Base-by-base conservation (phyloP, 2,329 filamentous ascomycete genomes). In the Claviceps capensis region DNA sequence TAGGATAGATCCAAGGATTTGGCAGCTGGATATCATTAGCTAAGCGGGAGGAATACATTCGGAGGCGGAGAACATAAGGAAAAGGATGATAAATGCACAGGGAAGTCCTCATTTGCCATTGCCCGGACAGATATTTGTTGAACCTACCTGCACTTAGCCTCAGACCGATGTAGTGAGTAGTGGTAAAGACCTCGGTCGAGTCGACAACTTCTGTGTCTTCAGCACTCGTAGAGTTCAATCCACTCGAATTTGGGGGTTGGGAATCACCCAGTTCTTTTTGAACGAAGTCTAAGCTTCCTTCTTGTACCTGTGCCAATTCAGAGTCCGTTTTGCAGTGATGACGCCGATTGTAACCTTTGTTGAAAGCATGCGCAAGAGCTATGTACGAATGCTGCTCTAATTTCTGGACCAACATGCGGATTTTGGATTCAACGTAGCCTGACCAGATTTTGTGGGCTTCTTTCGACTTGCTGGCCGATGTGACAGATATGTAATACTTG, bases 401-500 rank as follows among this genome's bases (percentile, higher is more conserved):
- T 46, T 84, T 85, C 57, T 83, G 81, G 16, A 96, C 88, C 16
- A 98, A 76, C 59, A 91, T 77, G 59, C 93, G 82, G 43, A 97
- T 81, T 67, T 94, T 96, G 16, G 93, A 96, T 67, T 97, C 88
- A 4, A 98, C 88, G 50, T 91, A 82, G 41, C 93, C 93, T 17
- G 87, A 88, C 88, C 91, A 97, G 2, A 84, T 78, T 51, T 88
- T 83, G 62, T 95, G 86, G 1, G 85, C 82, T 59, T 95, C 88
- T 63, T 90, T 89, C 36, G 82, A 86, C 54, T 79, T 86, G 65
- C 88, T 90, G 1, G 88, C 84, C 16, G 88, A 82, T 48, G 90
- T 85, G 52, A 98, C 84, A 50, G 85, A 88, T 51, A 98, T 81
- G 65, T 97, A 98, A 66, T 97, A 96, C 67, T 94, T 95, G 74